Evolutionary conservation across 345 rosid genomes (phyloP).

Genomic region (Corchorus capsularis): DNA sequence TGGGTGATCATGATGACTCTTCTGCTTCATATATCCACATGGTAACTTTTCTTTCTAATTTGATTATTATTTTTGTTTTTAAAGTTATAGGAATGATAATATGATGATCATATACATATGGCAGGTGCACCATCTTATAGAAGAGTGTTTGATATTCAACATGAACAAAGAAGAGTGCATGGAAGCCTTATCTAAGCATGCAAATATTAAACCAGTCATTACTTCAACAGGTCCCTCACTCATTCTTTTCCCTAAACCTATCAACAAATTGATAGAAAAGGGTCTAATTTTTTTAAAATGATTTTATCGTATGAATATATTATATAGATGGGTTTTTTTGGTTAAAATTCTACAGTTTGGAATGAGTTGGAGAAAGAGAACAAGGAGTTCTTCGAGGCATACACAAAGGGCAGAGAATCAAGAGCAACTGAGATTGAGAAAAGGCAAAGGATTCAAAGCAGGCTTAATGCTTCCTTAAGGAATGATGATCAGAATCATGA

Average conservation of each 20-base stretch:
- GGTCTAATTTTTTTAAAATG: background rate
- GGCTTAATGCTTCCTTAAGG: slow-evolving; percentile 28
- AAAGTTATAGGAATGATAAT: no score
- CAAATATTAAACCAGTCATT: slow-evolving; percentile 76
- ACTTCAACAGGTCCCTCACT: slow-evolving; percentile 76
- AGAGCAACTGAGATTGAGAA: slow-evolving; percentile 41
- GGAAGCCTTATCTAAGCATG: slow-evolving; percentile 88
- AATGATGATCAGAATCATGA: background rate
- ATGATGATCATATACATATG: background rate
- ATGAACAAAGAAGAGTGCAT: slow-evolving; percentile 93
- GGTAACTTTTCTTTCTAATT: slow-evolving; percentile 32
- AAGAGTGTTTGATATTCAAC: slow-evolving; percentile 83
- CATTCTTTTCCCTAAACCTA: background rate
- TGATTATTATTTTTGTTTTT: no score
- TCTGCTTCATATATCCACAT: slow-evolving; percentile 65
- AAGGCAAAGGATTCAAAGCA: slow-evolving; percentile 42
- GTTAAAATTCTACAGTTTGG: slow-evolving; percentile 59
- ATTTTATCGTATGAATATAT: background rate
- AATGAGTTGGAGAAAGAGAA: slow-evolving; percentile 89
- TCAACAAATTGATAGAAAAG: no score
- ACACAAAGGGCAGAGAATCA: slow-evolving; percentile 38
- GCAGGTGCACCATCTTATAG: slow-evolving; percentile 93
- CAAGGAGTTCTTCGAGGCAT: slow-evolving; percentile 85
- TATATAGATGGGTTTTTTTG: background rate
- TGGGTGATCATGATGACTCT: slow-evolving; percentile 54